Evolutionary conservation across 2,329 filamentous ascomycete species (phyloP).

Genomic region (Chaetomium sp.): DNA sequence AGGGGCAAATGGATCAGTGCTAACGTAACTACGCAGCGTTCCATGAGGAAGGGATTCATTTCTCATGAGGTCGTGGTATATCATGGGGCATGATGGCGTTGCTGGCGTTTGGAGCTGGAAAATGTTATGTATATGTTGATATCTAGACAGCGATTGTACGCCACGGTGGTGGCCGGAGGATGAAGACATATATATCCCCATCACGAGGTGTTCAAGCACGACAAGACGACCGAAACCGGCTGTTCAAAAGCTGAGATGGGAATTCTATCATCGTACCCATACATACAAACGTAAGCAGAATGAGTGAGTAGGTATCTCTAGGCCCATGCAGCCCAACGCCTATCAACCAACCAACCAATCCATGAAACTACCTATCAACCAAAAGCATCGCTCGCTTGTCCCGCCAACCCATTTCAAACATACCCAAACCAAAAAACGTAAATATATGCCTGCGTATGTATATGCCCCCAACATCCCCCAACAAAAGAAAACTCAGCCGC

Average conservation of each 20-base stretch:
- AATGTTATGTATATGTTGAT: neutral
- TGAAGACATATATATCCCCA: too few species aligned
- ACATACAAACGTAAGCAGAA: neutral
- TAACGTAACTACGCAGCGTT: slow-evolving; percentile 50
- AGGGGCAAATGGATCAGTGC: neutral
- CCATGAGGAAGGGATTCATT: slow-evolving; percentile 92
- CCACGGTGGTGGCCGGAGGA: too few species aligned
- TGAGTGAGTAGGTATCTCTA: slow-evolving; percentile 13
- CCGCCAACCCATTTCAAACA: neutral
- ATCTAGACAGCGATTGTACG: neutral
- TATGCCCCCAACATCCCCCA: neutral
- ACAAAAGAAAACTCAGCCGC: neutral
- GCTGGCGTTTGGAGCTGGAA: slow-evolving; percentile 24
- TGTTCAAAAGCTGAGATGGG: slow-evolving; percentile 6
- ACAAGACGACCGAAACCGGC: neutral
- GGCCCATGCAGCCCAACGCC: neutral
- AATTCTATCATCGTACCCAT: slow-evolving; percentile 14
- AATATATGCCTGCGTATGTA: neutral
- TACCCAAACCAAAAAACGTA: neutral
- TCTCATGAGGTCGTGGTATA: slow-evolving; percentile 58
- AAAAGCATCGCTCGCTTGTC: slow-evolving; percentile 3
- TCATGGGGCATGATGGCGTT: slow-evolving; percentile 15
- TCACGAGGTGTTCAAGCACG: too few species aligned
- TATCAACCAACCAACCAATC: neutral
- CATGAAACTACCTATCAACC: neutral